Percentiles rank a stretch among this genome's conserved stretches.
Conservation (phyloP, 1,284 basidiomycete species). For the Heliocybe sulcata region DNA sequence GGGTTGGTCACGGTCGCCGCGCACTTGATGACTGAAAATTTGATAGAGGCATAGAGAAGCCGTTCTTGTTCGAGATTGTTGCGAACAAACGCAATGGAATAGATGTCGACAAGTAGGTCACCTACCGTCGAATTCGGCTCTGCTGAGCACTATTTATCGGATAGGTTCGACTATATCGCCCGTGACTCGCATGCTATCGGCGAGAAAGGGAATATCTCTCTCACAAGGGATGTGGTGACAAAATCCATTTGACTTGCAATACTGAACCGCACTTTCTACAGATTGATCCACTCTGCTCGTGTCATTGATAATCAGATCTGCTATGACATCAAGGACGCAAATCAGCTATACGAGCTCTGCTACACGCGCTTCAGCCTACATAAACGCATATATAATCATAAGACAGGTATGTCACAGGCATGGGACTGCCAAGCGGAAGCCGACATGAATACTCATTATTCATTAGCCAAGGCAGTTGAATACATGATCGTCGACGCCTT, state of each 20-base stretch:
- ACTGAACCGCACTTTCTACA: neutral
- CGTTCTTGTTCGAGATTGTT: conserved; percentile 66
- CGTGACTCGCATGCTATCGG: conserved; percentile 67
- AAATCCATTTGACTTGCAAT: neutral
- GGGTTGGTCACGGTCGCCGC: conserved; percentile 11
- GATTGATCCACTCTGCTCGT: conserved; percentile 59
- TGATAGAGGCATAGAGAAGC: conserved; percentile 25
- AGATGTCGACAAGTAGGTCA: conserved; percentile 73
- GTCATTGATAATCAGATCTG: conserved; percentile 70
- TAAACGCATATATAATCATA: conserved; percentile 73
- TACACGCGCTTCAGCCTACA: conserved; percentile 68
- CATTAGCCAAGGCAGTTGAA: conserved; percentile 66
- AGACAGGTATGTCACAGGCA: conserved; percentile 52
- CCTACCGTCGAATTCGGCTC: neutral
- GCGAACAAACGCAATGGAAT: conserved; percentile 72
- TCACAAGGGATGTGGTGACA: conserved; percentile 32
- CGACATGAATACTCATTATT: neutral
- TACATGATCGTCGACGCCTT: conserved; percentile 75
- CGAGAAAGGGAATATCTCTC: conserved; percentile 49
- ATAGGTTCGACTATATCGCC: conserved; percentile 71
- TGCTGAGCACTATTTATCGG: neutral
- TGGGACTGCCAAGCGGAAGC: too few species aligned
- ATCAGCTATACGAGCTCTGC: conserved; percentile 66
- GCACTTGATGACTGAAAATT: conserved; percentile 27
- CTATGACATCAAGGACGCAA: conserved; percentile 73